These are phyloP conservation scores for Trichoderma breve DNA, from an alignment of 2,329 filamentous ascomycete genomes.

Conservation along the genomic window DNA sequence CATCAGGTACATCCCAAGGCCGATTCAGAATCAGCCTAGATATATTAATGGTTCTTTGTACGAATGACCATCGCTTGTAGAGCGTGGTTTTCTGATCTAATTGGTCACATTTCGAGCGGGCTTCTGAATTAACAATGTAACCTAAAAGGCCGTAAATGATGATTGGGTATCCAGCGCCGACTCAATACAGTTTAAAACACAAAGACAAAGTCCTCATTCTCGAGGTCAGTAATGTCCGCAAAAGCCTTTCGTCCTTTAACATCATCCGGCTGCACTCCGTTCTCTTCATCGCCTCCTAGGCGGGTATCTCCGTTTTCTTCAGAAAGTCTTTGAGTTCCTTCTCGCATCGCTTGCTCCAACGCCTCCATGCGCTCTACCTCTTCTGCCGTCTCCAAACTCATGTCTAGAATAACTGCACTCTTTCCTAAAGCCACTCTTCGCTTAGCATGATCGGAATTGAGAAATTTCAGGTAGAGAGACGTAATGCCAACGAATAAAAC, in stretches of 20 bases:
- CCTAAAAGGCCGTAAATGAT: too few species aligned
- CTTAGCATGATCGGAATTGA: slow-evolving; percentile 56
- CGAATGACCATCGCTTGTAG: too few species aligned
- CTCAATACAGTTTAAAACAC: slow-evolving; percentile 38
- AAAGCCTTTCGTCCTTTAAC: slow-evolving; percentile 31
- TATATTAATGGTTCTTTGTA: too few species aligned
- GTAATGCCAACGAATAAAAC: slow-evolving; percentile 47
- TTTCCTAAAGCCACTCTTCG: slow-evolving; percentile 59
- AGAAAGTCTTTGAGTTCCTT: slow-evolving; percentile 18
- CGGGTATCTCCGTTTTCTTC: slow-evolving; percentile 15
- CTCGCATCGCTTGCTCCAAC: slow-evolving; percentile 26
- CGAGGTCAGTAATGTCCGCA: slow-evolving; percentile 55
- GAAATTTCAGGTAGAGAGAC: slow-evolving; percentile 46
- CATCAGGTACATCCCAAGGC: too few species aligned
- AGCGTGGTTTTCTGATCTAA: too few species aligned
- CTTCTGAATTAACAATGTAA: too few species aligned
- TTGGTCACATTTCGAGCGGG: too few species aligned
- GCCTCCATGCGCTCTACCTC: slow-evolving; percentile 40
- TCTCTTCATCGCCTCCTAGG: slow-evolving; percentile 21
- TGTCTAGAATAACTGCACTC: slow-evolving; percentile 54
- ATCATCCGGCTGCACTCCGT: slow-evolving; percentile 12
- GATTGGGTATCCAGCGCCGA: not conserved
- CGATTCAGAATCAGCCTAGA: too few species aligned
- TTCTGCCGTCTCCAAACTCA: slow-evolving; percentile 54
- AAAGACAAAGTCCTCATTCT: slow-evolving; percentile 65